These are phyloP conservation scores for Anthostomella pinea DNA, from an alignment of 2,329 filamentous ascomycete genomes.

Conservation along the genomic window DNA sequence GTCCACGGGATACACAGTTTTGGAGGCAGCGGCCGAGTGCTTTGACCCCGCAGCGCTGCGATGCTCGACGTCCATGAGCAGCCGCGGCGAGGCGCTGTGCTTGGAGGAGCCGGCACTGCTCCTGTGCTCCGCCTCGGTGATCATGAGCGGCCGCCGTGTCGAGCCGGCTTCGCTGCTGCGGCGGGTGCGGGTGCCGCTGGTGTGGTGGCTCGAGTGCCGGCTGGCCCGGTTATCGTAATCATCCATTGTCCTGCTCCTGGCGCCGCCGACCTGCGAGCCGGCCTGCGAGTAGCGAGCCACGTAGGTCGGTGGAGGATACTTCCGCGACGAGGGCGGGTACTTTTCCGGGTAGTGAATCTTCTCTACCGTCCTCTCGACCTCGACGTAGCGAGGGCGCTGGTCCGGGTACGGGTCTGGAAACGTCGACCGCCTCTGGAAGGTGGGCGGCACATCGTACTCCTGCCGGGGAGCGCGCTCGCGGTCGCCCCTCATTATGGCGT, in stretches of 20 bases:
- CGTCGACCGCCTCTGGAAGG: conserved; percentile 44
- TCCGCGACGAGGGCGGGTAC: conserved; percentile 28
- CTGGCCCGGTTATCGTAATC: conserved; percentile 41
- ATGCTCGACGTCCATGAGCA: conserved; percentile 23
- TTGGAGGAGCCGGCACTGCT: conserved; percentile 41
- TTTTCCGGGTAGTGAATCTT: conserved; percentile 38
- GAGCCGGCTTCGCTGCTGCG: conserved; percentile 41
- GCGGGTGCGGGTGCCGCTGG: conserved; percentile 32
- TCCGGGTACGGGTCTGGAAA: conserved; percentile 39
- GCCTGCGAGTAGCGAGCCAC: conserved; percentile 36
- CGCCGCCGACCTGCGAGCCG: conserved; percentile 14
- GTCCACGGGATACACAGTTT: conserved; percentile 2
- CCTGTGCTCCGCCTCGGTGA: conserved; percentile 40
- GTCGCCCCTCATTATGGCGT: conserved; percentile 67
- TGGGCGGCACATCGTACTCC: conserved; percentile 39
- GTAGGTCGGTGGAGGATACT: conserved; percentile 36
- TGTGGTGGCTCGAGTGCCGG: conserved; percentile 39
- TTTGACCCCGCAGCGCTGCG: too few relatives aligned
- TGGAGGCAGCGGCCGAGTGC: conserved; percentile 1
- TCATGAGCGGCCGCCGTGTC: conserved; percentile 36
- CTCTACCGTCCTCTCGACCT: conserved; percentile 37
- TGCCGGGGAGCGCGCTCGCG: conserved; percentile 38
- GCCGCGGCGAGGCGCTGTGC: conserved; percentile 28
- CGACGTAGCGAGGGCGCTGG: conserved; percentile 35
- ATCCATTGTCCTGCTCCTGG: conserved; percentile 31